Base-by-base conservation (phyloP, 129 eudicot species). In the Mikania micrantha region DNA sequence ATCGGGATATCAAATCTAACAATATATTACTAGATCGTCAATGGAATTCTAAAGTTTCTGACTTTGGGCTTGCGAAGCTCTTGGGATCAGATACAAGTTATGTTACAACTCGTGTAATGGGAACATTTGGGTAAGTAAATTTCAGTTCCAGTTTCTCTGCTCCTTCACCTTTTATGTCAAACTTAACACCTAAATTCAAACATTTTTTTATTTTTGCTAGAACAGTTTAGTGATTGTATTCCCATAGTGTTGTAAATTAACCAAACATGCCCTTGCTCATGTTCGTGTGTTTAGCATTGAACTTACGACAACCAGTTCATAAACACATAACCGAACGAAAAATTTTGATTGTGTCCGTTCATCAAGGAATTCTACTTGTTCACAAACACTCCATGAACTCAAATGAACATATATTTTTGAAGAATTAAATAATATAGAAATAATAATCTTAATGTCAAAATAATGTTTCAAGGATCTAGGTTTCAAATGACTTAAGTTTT, bases 31-130 rank as follows among this genome's bases (percentile, higher is more conserved):
- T 93, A 69, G 95, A 93, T 75, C 95, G 90, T 65, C 91, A 84
- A 56, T 93, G 98, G 98, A 77, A 86, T 72, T 22, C 96, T 20
- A 93, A 93, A 74, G 85, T 93, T 74, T 88, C 98, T 1, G 98
- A 93, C 85, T 93, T 93, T 82, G 98, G 98, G 54, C 95, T 93
- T 66, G 98, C 98, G 56, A 93, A 93, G 83, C 94, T 93, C 56
- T 83, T 93, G 81, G 77, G 87, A 62, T 84, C 98, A 9, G 98
- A 93, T 56, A 88, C 65, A 32, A 84, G 88, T 78, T 88, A 93
- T 25, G 95, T 93, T 73, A 84, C 96, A 21, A 93, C 98, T 72
- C 95, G 98, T 40, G 98, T 93, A 29, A 93, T 93, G 98, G 98
- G 98, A 72, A 93, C 98, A 11, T 93, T 93, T 68, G 98, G 98